Evolutionary conservation across 805 yeast species (phyloP), one percentile per base, ranked within the genome.

Genomic region (Lipomyces mesembrius): DNA sequence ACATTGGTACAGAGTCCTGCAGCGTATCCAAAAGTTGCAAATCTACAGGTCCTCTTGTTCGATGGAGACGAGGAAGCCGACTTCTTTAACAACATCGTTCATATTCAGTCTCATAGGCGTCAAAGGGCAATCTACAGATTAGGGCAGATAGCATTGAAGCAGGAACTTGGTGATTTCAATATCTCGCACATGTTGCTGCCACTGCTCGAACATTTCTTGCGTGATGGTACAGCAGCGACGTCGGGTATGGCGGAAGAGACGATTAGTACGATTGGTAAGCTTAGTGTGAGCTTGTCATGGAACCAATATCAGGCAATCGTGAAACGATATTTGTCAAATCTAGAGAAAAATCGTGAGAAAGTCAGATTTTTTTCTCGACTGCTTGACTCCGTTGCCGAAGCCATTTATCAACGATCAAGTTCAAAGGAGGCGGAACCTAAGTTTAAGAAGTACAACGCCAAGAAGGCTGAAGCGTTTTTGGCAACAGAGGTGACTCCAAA

Each of bases 121-220:
- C 92, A 90, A 76, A 84, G 92, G 73, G 97, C 98, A 0, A 82
- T 94, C 27, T 84, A 86, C 73, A 83, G 90, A 66, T 78, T 93
- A 35, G 83, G 83, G 11, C 86, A 82, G 4, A 73, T 82, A 55
- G 83, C 86, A 5, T 65, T 76, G 25, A 70, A 80, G 6, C 73
- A 72, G 1, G 65, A 67, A 7, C 77, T 93, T 6, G 77, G 84
- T 0, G 85, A 85, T 32, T 78, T 80, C 49, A 88, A 87, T 71
- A 85, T 94, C 62, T 83, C 96, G 0, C 95, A 91, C 74, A 92
- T 89, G 75, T 74, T 95, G 55, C 78, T 95, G 64, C 98, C 99
- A 3, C 84, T 93, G 70, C 82, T 93, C 67, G 98, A 95, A 79
- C 87, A 86, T 68, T 92, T 88, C 77, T 35, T 65, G 29, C 29